Percentiles rank a stretch among this genome's conserved stretches.
phyloP scores from a whole-genome alignment of 176 grass and related monocot species.

The Phragmites australis region DNA sequence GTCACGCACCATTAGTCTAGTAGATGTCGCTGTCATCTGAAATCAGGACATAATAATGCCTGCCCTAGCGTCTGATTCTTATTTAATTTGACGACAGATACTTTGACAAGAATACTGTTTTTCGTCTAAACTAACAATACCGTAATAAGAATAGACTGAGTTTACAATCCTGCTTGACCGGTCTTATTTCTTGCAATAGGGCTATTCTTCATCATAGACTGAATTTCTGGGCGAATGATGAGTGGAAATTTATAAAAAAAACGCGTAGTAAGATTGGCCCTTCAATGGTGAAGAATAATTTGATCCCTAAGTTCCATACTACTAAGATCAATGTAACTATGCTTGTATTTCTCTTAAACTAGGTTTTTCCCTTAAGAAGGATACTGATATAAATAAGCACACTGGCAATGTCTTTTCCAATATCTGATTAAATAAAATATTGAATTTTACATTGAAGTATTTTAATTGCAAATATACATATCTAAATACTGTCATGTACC shows the following conservation, averaged over 20 bases:
- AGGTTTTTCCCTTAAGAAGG: neutral
- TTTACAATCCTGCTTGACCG: constrained; percentile 22
- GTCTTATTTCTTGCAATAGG: neutral
- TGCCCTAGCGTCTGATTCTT: neutral
- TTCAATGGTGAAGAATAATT: constrained; percentile 4
- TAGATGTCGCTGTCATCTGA: neutral
- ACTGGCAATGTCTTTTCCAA: neutral
- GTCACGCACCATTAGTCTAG: neutral
- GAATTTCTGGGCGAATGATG: neutral
- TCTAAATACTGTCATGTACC: no score
- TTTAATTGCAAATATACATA: no score
- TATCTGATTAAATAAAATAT: no score
- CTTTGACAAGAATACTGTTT: neutral
- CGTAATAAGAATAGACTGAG: neutral
- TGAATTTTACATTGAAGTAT: no score
- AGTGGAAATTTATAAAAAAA: neutral
- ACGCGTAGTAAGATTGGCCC: neutral
- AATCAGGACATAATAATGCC: neutral
- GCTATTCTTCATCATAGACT: neutral
- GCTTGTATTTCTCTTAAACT: neutral
- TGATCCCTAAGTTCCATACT: neutral
- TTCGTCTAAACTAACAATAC: neutral
- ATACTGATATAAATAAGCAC: neutral
- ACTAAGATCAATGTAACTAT: neutral
- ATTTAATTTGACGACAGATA: neutral